These are phyloP conservation scores for Xylariomycetidae sp. DNA, from an alignment of 2,329 filamentous ascomycete species.

Conservation along the genomic window DNA sequence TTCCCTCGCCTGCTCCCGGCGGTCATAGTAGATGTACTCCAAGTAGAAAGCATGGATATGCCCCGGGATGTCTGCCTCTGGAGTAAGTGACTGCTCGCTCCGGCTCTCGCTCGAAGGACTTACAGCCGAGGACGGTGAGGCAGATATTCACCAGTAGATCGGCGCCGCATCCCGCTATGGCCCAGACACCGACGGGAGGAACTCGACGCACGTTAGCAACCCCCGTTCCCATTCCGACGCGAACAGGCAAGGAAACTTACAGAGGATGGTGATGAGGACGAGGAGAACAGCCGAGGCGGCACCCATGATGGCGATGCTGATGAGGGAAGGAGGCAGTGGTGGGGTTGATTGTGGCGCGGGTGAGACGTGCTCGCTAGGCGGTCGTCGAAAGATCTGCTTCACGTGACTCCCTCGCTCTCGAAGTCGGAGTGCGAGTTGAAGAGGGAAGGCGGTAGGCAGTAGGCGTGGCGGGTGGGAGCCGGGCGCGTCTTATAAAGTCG, in stretches of 20 bases:
- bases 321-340: background rate
- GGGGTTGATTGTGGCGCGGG: no score
- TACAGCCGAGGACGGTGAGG: slow-evolving; percentile 59
- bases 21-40: slow-evolving; percentile 78
- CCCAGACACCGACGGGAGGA: slow-evolving; percentile 58
- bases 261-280: slow-evolving; percentile 46
- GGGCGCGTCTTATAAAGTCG: no score
- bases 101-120: slow-evolving; percentile 14
- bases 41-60: slow-evolving; percentile 77
- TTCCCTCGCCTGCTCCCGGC: slow-evolving; percentile 54
- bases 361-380: no score
- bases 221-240: no score
- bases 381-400: no score
- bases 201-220: no score
- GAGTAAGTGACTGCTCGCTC: slow-evolving; percentile 3
- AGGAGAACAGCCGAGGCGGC: slow-evolving; percentile 42
- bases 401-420: no score
- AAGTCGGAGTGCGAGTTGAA: no score
- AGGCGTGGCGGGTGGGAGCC: no score
- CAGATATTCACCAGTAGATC: slow-evolving; percentile 63
- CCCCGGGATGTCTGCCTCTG: slow-evolving; percentile 69
- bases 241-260: no score
- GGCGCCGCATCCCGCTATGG: slow-evolving; percentile 58
- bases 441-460: no score
- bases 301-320: slow-evolving; percentile 33